These are phyloP conservation scores for Diaporthe longicolla DNA, from an alignment of 2,329 filamentous ascomycete genomes.

Conservation along the genomic window DNA sequence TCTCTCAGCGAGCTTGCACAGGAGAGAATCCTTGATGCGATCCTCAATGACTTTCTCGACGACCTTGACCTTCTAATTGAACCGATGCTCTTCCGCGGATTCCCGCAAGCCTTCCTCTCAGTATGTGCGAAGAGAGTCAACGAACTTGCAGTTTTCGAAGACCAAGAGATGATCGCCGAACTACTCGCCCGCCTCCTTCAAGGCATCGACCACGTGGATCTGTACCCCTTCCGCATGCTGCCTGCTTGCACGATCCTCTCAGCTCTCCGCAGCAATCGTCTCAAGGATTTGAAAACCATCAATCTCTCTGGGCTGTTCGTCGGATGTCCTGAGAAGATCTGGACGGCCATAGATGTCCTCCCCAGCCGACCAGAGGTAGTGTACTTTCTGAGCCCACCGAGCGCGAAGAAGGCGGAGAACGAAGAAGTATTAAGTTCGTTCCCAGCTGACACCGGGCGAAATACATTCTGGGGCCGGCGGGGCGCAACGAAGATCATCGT, in stretches of 20 bases:
- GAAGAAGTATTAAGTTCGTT: not conserved
- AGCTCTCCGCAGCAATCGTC: not conserved
- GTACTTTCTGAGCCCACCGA: not conserved
- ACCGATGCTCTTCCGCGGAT: not conserved
- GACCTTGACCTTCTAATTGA: not conserved
- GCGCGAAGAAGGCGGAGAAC: not conserved
- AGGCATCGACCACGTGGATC: not conserved
- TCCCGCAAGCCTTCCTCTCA: not conserved
- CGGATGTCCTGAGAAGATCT: not conserved
- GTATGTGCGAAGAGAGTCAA: not conserved
- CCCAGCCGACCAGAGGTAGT: not conserved
- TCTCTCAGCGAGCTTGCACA: not conserved
- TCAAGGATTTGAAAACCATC: not conserved
- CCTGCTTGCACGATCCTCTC: not conserved
- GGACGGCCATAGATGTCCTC: not conserved
- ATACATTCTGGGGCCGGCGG: not conserved
- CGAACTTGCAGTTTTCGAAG: not conserved
- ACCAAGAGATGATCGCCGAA: not conserved
- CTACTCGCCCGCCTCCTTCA: not conserved
- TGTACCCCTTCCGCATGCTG: not conserved
- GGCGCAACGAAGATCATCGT: not conserved
- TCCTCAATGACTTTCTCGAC: not conserved
- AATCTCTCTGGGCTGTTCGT: not conserved
- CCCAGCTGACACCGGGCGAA: not conserved
- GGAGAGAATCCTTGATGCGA: not conserved